Conservation (phyloP, 768 basidiomycete genomes). For the Psilocybe azurescens region DNA sequence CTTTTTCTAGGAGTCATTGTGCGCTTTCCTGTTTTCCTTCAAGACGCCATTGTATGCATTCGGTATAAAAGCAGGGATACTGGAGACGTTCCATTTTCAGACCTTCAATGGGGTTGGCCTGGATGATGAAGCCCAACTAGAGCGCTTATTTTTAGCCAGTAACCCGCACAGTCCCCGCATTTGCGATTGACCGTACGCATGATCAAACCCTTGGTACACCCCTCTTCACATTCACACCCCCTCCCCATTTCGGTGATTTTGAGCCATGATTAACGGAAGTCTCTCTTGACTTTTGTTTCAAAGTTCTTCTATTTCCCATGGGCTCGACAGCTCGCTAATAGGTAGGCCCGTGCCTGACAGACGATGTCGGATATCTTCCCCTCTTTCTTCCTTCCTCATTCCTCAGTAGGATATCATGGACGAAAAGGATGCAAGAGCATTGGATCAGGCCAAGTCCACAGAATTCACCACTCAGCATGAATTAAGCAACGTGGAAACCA, state of each 20-base stretch:
- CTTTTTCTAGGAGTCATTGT: too few relatives aligned
- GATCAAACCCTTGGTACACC: too few relatives aligned
- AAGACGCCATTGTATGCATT: too few relatives aligned
- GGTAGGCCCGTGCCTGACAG: neutral
- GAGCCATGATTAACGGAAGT: neutral
- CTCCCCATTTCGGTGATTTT: neutral
- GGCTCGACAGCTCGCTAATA: neutral
- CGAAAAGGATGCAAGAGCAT: neutral
- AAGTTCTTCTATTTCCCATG: constrained; percentile 12
- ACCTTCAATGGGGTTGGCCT: too few relatives aligned
- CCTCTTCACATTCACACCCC: too few relatives aligned
- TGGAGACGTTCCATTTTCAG: too few relatives aligned
- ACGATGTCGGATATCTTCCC: neutral
- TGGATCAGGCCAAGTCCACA: too few relatives aligned
- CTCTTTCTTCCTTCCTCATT: neutral
- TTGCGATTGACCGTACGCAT: neutral
- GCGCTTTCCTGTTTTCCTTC: too few relatives aligned
- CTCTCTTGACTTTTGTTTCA: neutral
- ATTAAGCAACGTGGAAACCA: neutral
- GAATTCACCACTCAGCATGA: neutral
- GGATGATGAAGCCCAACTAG: neutral
- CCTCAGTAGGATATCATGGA: neutral
- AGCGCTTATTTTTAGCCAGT: neutral
- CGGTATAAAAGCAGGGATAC: too few relatives aligned
- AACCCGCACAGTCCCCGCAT: neutral